Base-by-base conservation (phyloP, 2,329 filamentous ascomycete genomes). In the Pseudogymnoascus sp. region DNA sequence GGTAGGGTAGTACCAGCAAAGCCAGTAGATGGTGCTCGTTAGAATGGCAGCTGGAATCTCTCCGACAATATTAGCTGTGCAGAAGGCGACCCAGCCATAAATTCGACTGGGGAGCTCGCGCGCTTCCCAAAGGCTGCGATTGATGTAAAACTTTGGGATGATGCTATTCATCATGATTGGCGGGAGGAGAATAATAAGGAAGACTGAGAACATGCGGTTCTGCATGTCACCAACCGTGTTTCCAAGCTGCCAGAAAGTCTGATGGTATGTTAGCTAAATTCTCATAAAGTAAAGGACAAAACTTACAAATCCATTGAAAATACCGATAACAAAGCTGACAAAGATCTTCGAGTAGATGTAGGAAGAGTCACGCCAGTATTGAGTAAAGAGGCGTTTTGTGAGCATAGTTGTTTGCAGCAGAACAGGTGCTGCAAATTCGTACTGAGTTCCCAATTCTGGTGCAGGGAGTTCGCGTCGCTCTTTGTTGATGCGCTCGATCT, bases 371-470 rank as follows among this genome's bases (percentile, higher is more conserved):
- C 87, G 80, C 74, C 78, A 90, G 4, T 89, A 76, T 0, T 85
- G 77, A 0, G 82, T 70, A 66, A 84, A 85, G 74, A 80, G 83
- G 29, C 90, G 88, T 3, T 81, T 73, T 6, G 84, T 81, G 51
- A 90, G 87, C 61, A 88, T 78, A 66, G 79, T 82, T 48, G 86
- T 75, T 71, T 93, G 90, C 35, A 81, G 74, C 66, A 71, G 75
- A 65, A 92, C 82, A 0, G 87, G 81, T 4, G 85, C 86, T 0
- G 90, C 90, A 65, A 92, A 93, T 72, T 92, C 89, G 59, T 84
- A 79, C 64, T 84, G 88, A 60, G 80, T 77, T 21, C 79, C 76
- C 63, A 70, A 65, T 65, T 70, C 76, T 61, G 72, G 76, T 0
- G 74, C 71, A 1, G 78, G 72, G 65, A 76, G 78, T 15, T 76